Evolutionary conservation across 2,329 filamentous ascomycete species (phyloP), one percentile per base, ranked within the genome.

Genomic region (Fusarium sp.): DNA sequence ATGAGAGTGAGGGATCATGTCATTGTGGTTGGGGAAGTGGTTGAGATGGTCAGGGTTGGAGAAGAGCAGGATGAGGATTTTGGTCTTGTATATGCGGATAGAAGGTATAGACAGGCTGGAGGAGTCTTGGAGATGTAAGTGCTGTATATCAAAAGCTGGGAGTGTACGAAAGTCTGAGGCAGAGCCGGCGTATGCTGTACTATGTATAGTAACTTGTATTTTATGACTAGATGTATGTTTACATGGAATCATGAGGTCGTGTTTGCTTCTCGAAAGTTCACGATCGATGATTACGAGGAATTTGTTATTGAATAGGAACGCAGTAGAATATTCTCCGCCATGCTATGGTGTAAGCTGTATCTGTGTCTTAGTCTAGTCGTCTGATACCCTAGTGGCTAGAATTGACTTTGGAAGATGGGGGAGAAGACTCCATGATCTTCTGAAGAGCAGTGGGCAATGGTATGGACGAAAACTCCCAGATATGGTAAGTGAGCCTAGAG

Each of bases 1-100:
- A 72, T 87, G n/a, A 77, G 74, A 44, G 84, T 87, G 11, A 77
- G 83, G 44, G 85, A 87, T 60, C 85, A 87, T 76, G 82, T 85
- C 12, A 83, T 87, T 65, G 84, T 87, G 8, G 78, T 86, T 3
- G 85, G 83, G 7, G 84, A 87, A 75, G 84, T 87, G 46, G 61
- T 82, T 40, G 83, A 83, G 57, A 83, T 86, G 58, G 65, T 82
- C 10, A 77, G 79, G 24, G 80, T 68, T 27, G 71, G 67, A 16
- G 72, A 73, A 24, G 73, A 63, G 29, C 74, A 77, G 27, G 76
- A 76, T 25, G 76, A 78, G n/a, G 76, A 76, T 4, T 84, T 85
- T 73, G 84, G 82, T 18, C 75, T 87, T 70, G 76, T 83, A 24
- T 87, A 87, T 75, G 83, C 83, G 48, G 83, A 87, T 77, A 77